Evolutionary conservation across 2,329 filamentous ascomycete species (phyloP).

Genomic region (Ceratocystis papillata): DNA sequence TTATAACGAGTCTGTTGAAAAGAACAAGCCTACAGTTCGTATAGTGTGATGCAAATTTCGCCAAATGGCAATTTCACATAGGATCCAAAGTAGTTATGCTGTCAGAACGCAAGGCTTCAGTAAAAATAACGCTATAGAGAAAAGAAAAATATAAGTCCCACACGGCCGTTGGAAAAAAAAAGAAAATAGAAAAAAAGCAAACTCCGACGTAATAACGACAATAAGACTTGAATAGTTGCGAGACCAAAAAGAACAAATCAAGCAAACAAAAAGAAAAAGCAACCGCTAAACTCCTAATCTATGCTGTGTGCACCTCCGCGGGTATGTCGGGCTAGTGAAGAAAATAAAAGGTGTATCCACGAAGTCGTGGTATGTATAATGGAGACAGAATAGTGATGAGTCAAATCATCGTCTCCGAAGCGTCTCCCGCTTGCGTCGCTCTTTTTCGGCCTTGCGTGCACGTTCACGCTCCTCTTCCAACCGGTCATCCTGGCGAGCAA

Average conservation of each 20-base stretch:
- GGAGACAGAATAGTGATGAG: not conserved
- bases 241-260: too few relatives aligned
- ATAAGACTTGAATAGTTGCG: too few relatives aligned
- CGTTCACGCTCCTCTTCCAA: constrained; percentile 53
- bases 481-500: constrained; percentile 57
- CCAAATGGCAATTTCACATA: too few relatives aligned
- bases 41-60: too few relatives aligned
- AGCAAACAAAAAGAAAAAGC: not conserved
- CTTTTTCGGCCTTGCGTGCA: constrained; percentile 51
- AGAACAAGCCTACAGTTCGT: not conserved
- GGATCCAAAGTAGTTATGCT: not conserved
- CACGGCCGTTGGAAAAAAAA: not conserved
- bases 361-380: not conserved
- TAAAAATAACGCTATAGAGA: not conserved
- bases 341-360: not conserved
- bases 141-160: not conserved
- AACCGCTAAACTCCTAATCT: constrained; percentile 16
- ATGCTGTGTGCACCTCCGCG: constrained; percentile 16
- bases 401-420: constrained; percentile 13
- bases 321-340: constrained; percentile 9
- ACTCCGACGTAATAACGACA: not conserved
- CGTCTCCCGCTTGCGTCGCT: constrained; percentile 40
- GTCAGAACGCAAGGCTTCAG: not conserved
- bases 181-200: not conserved
- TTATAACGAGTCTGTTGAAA: not conserved